A percentile compares a stretch with the other conserved stretches of the same genome.
These are phyloP conservation scores for Acarospora socialis DNA, from an alignment of 2,329 filamentous ascomycete genomes.

Conservation along the genomic window DNA sequence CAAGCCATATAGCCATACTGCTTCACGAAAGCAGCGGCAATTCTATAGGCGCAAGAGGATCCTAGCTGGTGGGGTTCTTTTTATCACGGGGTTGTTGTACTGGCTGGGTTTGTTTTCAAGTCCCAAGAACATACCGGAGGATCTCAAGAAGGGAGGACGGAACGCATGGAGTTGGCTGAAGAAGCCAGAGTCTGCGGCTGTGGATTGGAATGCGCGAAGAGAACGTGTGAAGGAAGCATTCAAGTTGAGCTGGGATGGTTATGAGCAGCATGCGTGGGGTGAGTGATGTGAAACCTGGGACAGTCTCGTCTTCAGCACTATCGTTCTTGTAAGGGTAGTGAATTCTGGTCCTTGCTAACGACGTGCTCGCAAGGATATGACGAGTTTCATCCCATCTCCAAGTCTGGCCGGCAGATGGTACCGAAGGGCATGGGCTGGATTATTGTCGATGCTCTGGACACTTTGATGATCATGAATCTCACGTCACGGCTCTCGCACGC, in stretches of 20 bases:
- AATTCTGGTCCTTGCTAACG: slow-evolving; percentile 16
- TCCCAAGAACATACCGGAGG: slow-evolving; percentile 19
- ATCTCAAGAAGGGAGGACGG: slow-evolving; percentile 25
- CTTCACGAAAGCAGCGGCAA: slow-evolving; percentile 25
- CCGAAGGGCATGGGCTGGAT: slow-evolving; percentile 85
- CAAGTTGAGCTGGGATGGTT: slow-evolving; percentile 80
- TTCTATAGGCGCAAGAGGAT: slow-evolving; percentile 52
- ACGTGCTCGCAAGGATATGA: slow-evolving; percentile 52
- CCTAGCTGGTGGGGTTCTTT: slow-evolving; percentile 37
- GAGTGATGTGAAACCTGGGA: slow-evolving; percentile 22
- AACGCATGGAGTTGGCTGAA: slow-evolving; percentile 43
- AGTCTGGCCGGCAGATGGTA: slow-evolving; percentile 70
- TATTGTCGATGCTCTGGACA: slow-evolving; percentile 90
- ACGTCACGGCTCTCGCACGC: slow-evolving; percentile 74
- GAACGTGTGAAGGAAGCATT: slow-evolving; percentile 82
- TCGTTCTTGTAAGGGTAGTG: not conserved
- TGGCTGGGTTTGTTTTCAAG: slow-evolving; percentile 49
- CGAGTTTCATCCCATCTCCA: slow-evolving; percentile 71
- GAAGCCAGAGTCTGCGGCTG: slow-evolving; percentile 33
- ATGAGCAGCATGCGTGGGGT: slow-evolving; percentile 91
- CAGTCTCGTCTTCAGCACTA: not conserved
- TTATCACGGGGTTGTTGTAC: slow-evolving; percentile 49
- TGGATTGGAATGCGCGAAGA: slow-evolving; percentile 65
- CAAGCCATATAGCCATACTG: slow-evolving; percentile 69
- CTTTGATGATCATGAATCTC: slow-evolving; percentile 95